Base-by-base conservation (phyloP, 164 flowering plant genomes). In the Nelumbo lutea region DNA sequence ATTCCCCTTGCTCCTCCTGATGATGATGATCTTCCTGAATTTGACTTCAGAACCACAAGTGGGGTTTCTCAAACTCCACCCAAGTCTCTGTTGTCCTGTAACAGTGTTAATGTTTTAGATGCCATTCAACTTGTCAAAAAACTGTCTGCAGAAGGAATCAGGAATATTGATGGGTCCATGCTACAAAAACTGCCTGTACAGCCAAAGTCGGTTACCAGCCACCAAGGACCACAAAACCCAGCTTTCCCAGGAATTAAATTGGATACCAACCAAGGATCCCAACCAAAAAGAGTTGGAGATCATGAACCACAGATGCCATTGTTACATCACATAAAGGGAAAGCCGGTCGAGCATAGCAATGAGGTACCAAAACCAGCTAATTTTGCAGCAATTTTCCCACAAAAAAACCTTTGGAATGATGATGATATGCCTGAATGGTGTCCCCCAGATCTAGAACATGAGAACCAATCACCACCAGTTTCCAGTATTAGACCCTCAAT, bases 341-440 rank as follows among this genome's bases (percentile, higher is more conserved):
- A 57, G 53, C 64, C 60, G 6, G 1, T 41, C 3, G 10, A 41
- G 43, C 46, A 66, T 58, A 50, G 68, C 64, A 75, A 62, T 43
- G 61, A 44, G 3, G 53, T 42, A 46, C 14, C 65, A 42, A 57
- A 53, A 47, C 44, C 46, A 8, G 41, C 42, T 9, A 62, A 6
- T 14, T 13, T 47, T 13, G 67, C 71, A 48, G 44, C 66, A 47
- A 42, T 62, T 40, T 50, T 61, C 55, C 27, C 47, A 51, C 62
- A 50, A 58, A 79, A 73, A 71, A 73, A 73, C 62, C 65, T 52
- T 59, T 78, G 80, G 78, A 77, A 67, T 68, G 79, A 75, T 67
- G 83, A 77, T 62, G 83, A 83, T 62, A 84, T 86, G 80, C 90
- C 87, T 27, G 90, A 84, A 75, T 83, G 87, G 90, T 66, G 69